Evolutionary conservation across 163 green algal species (phyloP), one percentile per base, ranked within the genome.

Genomic region (Chlorella variabilis): DNA sequence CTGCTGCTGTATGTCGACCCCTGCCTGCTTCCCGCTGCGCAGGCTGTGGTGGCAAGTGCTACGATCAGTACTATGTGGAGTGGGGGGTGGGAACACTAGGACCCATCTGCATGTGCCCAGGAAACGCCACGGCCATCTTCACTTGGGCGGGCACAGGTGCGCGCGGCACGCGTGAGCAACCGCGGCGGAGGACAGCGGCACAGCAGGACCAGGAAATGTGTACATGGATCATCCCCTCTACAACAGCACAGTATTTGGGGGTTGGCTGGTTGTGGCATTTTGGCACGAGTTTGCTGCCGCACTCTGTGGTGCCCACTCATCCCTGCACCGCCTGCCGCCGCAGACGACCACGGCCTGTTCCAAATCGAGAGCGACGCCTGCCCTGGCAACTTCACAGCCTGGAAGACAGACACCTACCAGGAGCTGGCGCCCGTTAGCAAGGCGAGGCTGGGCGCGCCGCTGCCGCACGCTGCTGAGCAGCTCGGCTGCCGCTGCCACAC

Each of bases 311-410:
- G 27, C 27, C 38, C n/a, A n/a, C 29, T n/a, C n/a, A n/a, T n/a
- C 67, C 2, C 41, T 42, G 15, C 23, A 15, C 41, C n/a, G 1
- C 0, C 29, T 25, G 0, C 54, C 7, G 3, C 20, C 4, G 51
- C 73, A 80, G 73, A 56, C 8, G n/a, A 58, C n/a, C 75, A 83
- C 39, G 82, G 82, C 34, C 4, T 86, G 25, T 86, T 86, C 49
- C 82, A 86, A 34, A 83, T 86, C 11, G 66, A 67, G 36, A 78
- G 11, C 49, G 71, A 83, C 27, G 75, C 74, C 39, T 86, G 82
- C 63, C 82, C 82, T 27, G 45, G 41, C 13, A 80, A 79, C 56
- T 86, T 75, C 65, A 86, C 82, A 7, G 63, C 27, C 41, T 70
- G 27, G 36, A 48, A 81, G 39, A 61, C 59, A 27, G 61, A 81